Percentiles rank a stretch among this genome's conserved stretches.
phyloP scores from a whole-genome alignment of 1,284 basidiomycete species.

The Microbotryomycetes sp. region DNA sequence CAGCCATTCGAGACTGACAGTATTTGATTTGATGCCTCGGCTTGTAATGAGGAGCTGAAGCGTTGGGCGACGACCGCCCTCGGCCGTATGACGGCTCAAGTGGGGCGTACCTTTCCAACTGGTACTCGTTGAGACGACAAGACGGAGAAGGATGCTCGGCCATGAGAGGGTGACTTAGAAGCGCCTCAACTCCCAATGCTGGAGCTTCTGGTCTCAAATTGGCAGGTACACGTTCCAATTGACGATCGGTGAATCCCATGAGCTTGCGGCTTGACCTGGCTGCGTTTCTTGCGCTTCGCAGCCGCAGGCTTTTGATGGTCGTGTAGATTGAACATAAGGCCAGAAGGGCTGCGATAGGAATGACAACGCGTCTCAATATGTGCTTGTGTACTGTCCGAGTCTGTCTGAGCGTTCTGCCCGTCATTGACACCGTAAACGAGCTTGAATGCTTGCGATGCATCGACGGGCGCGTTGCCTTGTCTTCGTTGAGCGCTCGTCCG shows the following conservation, averaged over 20 bases:
- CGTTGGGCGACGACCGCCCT: background rate
- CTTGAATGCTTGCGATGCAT: background rate
- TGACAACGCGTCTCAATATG: background rate
- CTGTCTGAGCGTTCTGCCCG: background rate
- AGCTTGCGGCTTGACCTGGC: background rate
- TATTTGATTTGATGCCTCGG: conserved; percentile 13
- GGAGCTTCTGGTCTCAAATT: background rate
- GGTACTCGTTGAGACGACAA: conserved; percentile 14
- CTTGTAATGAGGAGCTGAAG: conserved; percentile 4
- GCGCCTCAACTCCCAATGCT: conserved; percentile 1
- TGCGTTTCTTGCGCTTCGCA: background rate
- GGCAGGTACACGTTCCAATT: background rate
- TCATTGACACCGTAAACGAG: background rate
- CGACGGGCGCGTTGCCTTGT: background rate
- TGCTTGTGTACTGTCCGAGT: background rate
- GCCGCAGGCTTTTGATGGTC: background rate
- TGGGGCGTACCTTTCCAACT: conserved; percentile 18
- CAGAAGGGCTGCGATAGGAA: background rate
- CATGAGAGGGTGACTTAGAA: conserved; percentile 18
- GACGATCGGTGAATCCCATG: conserved; percentile 12
- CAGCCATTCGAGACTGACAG: background rate
- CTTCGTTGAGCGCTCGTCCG: too few species aligned
- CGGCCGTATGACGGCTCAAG: conserved; percentile 6
- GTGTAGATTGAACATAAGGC: background rate
- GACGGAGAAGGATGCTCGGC: background rate